A percentile compares a stretch with the other conserved stretches of the same genome.
Evolutionary conservation across 2,329 filamentous ascomycete species (phyloP).

Genomic region (Colletotrichum eremochloae): DNA sequence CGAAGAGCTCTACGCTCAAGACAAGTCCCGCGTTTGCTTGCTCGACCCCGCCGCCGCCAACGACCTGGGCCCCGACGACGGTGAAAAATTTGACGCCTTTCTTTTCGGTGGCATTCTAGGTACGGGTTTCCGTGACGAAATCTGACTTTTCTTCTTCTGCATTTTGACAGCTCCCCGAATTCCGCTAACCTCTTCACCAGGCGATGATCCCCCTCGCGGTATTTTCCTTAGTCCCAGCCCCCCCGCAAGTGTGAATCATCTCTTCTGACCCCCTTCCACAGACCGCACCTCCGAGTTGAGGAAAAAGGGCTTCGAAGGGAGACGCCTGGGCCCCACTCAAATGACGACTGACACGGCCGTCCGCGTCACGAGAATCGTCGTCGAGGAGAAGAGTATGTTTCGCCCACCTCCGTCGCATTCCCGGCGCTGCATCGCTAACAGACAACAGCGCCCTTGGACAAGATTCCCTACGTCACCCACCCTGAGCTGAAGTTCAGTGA

Average conservation of each 20-base stretch:
- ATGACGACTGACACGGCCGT: constrained; percentile 99
- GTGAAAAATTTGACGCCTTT: constrained; percentile 87
- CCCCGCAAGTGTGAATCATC: constrained; percentile 2
- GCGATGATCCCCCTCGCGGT: constrained; percentile 95
- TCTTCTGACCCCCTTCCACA: constrained; percentile 53
- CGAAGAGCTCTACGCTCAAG: constrained; percentile 81
- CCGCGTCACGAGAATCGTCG: constrained; percentile 89
- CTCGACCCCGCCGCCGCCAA: constrained; percentile 87
- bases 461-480: constrained; percentile 87
- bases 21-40: constrained; percentile 85
- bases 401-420: background rate
- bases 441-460: constrained; percentile 76
- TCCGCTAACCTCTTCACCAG: constrained; percentile 58
- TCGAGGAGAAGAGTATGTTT: constrained; percentile 81
- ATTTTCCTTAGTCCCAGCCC: constrained; percentile 50
- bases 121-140: constrained; percentile 55
- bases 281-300: constrained; percentile 96
- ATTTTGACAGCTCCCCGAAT: constrained; percentile 2
- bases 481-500: constrained; percentile 92
- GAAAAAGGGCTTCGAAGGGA: constrained; percentile 90
- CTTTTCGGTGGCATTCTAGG: constrained; percentile 96
- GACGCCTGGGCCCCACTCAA: constrained; percentile 90
- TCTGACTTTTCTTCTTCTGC: constrained; percentile 38
- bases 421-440: constrained; percentile 31
- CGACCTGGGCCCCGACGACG: constrained; percentile 88